Base-by-base conservation (phyloP, 169 alveolate genomes). In the Cyclospora cayetanensis region DNA sequence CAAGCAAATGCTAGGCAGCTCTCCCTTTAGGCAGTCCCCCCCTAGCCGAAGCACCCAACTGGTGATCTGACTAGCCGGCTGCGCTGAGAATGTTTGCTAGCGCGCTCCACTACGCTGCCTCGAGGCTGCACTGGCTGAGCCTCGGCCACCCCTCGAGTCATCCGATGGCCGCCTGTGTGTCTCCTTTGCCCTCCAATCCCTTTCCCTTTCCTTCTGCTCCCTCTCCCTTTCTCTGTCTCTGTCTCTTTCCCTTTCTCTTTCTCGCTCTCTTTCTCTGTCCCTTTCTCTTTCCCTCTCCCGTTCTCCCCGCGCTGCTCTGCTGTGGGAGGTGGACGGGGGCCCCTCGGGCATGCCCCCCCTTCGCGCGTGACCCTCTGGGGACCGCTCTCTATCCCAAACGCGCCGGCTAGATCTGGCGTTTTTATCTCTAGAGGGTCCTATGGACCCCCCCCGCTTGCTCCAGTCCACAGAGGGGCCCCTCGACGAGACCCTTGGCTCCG, bases 281-380 rank as follows among this genome's bases (percentile, higher is more conserved):
- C 82, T 70, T n/a, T 70, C 82, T 34, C 82, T 52, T 41, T 29
- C 55, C 55, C 55, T 11, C 15, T 7, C 55, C 15, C n/a, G n/a
- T 46, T 7, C 55, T 46, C n/a, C 55, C 55, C 55, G 82, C 31
- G 41, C 52, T 34, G 46, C 53, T 35, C 82, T 70, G 53, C 82
- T 12, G 53, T 31, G 82, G 22, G 82, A 12, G 12, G 82, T 29
- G 34, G 41, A 70, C 4, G 3, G 82, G 82, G 82, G 82, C 82
- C 82, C 46, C 82, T 70, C 82, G 46, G 82, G 82, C n/a, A n/a
- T n/a, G 82, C 53, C 82, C 82, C 46, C 82, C 82, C 52, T 60
- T 2, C 82, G 82, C 31, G 82, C 29, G 82, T 34, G 41, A 2
- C 82, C 82, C 25, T 70, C 82, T 18, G 41, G 82, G 53, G 82